A percentile compares a stretch with the other conserved stretches of the same genome.
Conservation (phyloP, 805 yeast species). For the Citeromyces nyonsensis region DNA sequence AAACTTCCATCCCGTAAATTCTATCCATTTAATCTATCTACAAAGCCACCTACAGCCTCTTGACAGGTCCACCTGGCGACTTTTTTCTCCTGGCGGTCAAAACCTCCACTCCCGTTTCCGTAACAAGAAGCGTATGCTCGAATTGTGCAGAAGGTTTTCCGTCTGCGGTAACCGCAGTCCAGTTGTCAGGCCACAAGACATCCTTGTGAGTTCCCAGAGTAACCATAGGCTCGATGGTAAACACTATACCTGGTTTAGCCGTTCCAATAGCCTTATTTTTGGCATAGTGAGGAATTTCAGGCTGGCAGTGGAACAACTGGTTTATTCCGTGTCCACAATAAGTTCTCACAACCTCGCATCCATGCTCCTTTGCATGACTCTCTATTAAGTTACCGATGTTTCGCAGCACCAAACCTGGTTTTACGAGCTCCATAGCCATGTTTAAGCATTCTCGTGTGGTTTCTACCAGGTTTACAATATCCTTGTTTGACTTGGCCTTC, state of each 20-base stretch:
- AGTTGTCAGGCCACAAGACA: slow-evolving; percentile 89
- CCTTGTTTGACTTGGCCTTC: slow-evolving; percentile 65
- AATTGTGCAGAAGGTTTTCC: slow-evolving; percentile 89
- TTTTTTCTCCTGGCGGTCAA: slow-evolving; percentile 65
- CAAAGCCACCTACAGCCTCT: too few relatives aligned
- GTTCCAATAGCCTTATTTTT: slow-evolving; percentile 87
- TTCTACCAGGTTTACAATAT: slow-evolving; percentile 80
- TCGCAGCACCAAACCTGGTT: slow-evolving; percentile 86
- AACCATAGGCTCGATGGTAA: slow-evolving; percentile 97
- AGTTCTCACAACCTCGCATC: slow-evolving; percentile 77
- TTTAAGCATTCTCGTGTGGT: slow-evolving; percentile 80
- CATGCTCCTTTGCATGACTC: slow-evolving; percentile 63
- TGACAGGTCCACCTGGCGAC: slow-evolving; percentile 82
- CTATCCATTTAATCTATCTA: too few relatives aligned
- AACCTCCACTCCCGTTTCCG: slow-evolving; percentile 88
- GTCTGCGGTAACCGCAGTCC: slow-evolving; percentile 90
- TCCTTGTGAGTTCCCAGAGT: slow-evolving; percentile 74
- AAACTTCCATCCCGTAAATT: too few relatives aligned
- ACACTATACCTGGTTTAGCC: slow-evolving; percentile 90
- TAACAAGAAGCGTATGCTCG: slow-evolving; percentile 84
- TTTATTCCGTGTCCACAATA: slow-evolving; percentile 94
- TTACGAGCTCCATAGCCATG: slow-evolving; percentile 63
- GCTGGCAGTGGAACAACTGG: slow-evolving; percentile 76
- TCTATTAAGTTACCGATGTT: slow-evolving; percentile 81
- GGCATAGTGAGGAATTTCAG: slow-evolving; percentile 89